phyloP scores from a whole-genome alignment of 305 asterid genomes.

The Vinca major region DNA sequence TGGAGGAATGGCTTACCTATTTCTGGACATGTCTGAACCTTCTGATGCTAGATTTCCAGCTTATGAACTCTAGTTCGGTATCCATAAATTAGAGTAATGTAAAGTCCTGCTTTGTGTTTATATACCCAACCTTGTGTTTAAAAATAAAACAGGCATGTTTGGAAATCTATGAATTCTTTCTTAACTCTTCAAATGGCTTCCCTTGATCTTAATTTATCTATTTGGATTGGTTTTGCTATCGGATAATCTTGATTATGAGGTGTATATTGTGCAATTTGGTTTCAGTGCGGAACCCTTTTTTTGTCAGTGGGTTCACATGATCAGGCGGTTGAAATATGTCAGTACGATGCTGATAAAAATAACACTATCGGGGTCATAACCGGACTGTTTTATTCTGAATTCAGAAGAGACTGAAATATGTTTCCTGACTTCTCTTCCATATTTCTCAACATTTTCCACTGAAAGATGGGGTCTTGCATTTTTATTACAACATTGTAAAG shows the following conservation, averaged over 20 bases:
- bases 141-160: background rate
- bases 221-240: background rate
- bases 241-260: background rate
- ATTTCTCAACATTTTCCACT: background rate
- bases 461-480: slow-evolving; percentile 7
- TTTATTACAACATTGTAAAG: slow-evolving; percentile 9
- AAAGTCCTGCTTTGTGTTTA: background rate
- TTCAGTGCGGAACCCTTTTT: no score
- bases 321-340: no score
- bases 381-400: no score
- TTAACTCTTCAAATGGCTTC: background rate
- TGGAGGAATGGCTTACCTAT: slow-evolving; percentile 68
- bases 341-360: no score
- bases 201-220: background rate
- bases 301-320: no score
- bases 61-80: slow-evolving; percentile 39
- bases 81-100: background rate
- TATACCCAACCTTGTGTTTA: background rate
- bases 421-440: background rate
- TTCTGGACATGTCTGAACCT: slow-evolving; percentile 59
- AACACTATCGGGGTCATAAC: no score
- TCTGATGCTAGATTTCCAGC: slow-evolving; percentile 61
- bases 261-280: background rate
- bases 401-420: background rate
- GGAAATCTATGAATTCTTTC: background rate